These are phyloP conservation scores for Physcomitrellopsis africana DNA, from an alignment of 225 moss, liverwort and hornwort species.

Conservation along the genomic window DNA sequence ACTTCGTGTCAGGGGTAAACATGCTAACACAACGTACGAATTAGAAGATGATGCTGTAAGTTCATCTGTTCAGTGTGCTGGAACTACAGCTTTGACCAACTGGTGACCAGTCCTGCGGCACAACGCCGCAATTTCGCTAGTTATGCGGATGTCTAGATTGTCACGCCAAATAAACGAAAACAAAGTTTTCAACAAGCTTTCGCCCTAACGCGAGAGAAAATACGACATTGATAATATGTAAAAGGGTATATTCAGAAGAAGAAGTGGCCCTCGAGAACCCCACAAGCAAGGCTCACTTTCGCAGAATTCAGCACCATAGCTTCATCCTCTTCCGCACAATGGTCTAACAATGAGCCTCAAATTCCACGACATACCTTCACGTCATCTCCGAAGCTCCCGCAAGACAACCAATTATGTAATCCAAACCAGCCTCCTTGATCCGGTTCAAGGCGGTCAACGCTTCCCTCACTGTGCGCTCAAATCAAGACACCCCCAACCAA, in stretches of 20 bases:
- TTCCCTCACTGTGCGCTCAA: no score
- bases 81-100: no score
- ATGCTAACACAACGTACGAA: no score
- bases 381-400: slow-evolving; percentile 64
- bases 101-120: no score
- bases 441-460: slow-evolving; percentile 62
- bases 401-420: slow-evolving; percentile 54
- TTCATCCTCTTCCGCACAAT: slow-evolving; percentile 58
- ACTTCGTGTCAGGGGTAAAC: no score
- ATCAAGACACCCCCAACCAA: slow-evolving; percentile 71
- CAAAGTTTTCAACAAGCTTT: no score
- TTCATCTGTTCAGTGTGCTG: no score
- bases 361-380: slow-evolving; percentile 53
- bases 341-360: slow-evolving; percentile 61
- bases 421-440: slow-evolving; percentile 52
- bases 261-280: slow-evolving; percentile 35
- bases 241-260: neutral
- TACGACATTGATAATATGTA: neutral
- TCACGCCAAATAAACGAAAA: no score
- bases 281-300: slow-evolving; percentile 50
- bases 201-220: no score
- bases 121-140: no score
- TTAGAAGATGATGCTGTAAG: no score
- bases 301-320: slow-evolving; percentile 35
- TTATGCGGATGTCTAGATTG: no score